A percentile compares a stretch with the other conserved stretches of the same genome.
Conservation (phyloP, 352 stramenopile genomes). For the Phytophthora crassamura region DNA sequence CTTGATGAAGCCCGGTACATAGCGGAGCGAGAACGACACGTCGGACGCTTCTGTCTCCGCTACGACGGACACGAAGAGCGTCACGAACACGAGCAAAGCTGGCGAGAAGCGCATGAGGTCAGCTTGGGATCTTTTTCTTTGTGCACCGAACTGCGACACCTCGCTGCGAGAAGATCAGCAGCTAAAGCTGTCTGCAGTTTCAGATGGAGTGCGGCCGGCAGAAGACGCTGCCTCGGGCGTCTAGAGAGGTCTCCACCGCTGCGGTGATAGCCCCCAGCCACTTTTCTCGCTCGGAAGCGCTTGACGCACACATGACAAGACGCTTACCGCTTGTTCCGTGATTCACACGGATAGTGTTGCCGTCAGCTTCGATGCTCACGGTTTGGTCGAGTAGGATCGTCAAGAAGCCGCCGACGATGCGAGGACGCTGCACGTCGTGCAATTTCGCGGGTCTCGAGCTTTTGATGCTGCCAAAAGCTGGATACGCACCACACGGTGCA, state of each 20-base stretch:
- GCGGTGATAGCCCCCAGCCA: not conserved
- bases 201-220: too few relatives aligned
- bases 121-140: slow-evolving; percentile 6
- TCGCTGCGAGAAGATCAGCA: too few relatives aligned
- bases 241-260: not conserved
- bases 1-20: slow-evolving; percentile 46
- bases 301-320: not conserved
- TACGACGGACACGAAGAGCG: not conserved
- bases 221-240: not conserved
- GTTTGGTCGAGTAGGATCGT: not conserved
- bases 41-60: not conserved
- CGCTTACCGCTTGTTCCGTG: not conserved
- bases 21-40: slow-evolving; percentile 37
- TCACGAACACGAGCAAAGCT: not conserved
- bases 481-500: not conserved
- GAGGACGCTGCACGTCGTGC: not conserved
- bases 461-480: too few relatives aligned
- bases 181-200: too few relatives aligned
- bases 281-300: not conserved
- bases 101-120: slow-evolving; percentile 8
- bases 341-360: not conserved
- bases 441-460: not conserved
- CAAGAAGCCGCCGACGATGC: not conserved
- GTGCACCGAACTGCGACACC: not conserved
- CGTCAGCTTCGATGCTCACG: not conserved